A percentile compares a stretch with the other conserved stretches of the same genome.
These are phyloP conservation scores for Phenoliferia sp. DNA, from an alignment of 1,284 basidiomycete species.

Conservation along the genomic window DNA sequence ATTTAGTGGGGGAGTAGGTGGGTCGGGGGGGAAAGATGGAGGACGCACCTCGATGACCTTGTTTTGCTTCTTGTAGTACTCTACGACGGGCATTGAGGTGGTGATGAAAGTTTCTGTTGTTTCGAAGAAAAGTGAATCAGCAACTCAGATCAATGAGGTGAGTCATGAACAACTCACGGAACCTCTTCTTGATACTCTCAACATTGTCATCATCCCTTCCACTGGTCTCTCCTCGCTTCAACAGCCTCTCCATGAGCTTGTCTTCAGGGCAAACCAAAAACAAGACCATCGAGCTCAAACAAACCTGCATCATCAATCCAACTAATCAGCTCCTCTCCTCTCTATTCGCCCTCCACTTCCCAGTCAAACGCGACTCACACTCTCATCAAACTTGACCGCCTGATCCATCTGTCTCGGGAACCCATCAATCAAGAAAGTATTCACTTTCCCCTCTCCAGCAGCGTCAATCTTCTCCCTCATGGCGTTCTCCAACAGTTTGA, in stretches of 20 bases:
- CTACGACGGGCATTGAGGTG: conserved; percentile 93
- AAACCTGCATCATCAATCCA: conserved; percentile 73
- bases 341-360: not conserved
- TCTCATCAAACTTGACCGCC: conserved; percentile 84
- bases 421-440: conserved; percentile 92
- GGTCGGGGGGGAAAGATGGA: not conserved
- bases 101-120: conserved; percentile 75
- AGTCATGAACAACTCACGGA: conserved; percentile 55
- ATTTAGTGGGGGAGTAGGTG: not conserved
- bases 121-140: not conserved
- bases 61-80: conserved; percentile 65
- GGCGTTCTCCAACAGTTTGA: conserved; percentile 91
- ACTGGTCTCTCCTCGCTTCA: conserved; percentile 87
- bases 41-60: conserved; percentile 75
- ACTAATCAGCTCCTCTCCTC: not conserved
- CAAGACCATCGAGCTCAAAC: conserved; percentile 70
- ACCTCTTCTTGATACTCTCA: conserved; percentile 94
- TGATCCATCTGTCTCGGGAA: conserved; percentile 99
- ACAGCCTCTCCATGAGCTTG: conserved; percentile 77
- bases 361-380: conserved; percentile 52
- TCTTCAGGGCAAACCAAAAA: conserved; percentile 88
- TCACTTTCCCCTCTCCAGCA: conserved; percentile 60
- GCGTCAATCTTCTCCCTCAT: conserved; percentile 59
- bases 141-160: not conserved
- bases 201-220: conserved; percentile 94